Evolutionary conservation across 2,329 filamentous ascomycete species (phyloP), one percentile per base, ranked within the genome.

Genomic region (Ophiostoma pallidulum): DNA sequence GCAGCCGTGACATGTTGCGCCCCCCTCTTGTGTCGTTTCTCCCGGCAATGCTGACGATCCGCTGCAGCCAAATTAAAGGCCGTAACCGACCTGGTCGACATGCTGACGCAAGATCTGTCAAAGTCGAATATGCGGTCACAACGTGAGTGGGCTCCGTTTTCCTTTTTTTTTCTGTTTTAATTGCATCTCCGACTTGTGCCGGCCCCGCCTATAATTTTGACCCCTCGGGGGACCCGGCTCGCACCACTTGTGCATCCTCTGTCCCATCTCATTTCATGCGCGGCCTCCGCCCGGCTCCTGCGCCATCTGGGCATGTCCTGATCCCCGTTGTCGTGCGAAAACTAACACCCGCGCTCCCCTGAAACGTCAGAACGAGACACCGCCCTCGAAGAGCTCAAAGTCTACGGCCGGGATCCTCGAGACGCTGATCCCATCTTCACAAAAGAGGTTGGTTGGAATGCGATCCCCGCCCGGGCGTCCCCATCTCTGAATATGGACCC

Each of bases 351-450:
- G 40, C 35, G 40, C 35, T 18, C 4, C 9, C 31, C 14, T 12
- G 31, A 12, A 33, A 5, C 12, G 18, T 14, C 53, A 88, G 85
- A 86, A 59, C 75, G 80, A 52, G 75, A 79, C 56, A 65, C 72
- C 9, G 69, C 71, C 12, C 64, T 84, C 4, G 78, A 83, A 55
- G 68, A 88, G 56, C 71, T 96, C 41, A 95, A 95, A 64, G 70
- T 90, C 28, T 77, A 86, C 58, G 84, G 89, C 7, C 80, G 89
- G 51, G 80, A 84, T 57, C 78, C 82, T 8, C 70, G 68, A 26
- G 73, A 86, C 64, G 81, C 89, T 24, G 84, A 84, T 49, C 84
- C 87, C 1, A 91, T 97, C 49, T 96, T 92, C 65, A 84, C 84
- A n/a, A 75, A 78, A 63, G 71, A 83, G 65, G 88, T 85, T 72